Percentiles rank a stretch among this genome's conserved stretches.
These are phyloP conservation scores for Trypanosoma caninum DNA, from an alignment of 208 protist species.

Conservation along the genomic window DNA sequence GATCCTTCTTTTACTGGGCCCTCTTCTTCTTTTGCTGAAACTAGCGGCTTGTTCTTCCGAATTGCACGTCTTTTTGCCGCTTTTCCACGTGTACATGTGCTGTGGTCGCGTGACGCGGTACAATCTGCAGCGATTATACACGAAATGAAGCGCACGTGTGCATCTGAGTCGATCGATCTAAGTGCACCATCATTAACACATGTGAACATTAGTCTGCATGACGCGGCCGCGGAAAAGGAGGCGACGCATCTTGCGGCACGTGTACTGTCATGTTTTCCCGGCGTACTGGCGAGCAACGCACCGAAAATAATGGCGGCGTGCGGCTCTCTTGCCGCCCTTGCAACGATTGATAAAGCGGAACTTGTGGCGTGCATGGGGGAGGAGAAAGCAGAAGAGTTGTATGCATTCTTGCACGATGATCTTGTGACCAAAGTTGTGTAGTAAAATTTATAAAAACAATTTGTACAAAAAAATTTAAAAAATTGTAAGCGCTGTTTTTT, in stretches of 20 bases:
- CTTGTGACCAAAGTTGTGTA: constrained; percentile 25
- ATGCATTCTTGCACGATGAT: constrained; percentile 62
- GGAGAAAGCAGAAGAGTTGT: constrained; percentile 40
- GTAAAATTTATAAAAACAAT: not conserved
- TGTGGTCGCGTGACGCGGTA: constrained; percentile 72
- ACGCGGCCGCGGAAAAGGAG: constrained; percentile 28
- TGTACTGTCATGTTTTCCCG: constrained; percentile 73
- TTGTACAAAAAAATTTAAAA: not conserved
- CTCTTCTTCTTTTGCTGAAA: not conserved
- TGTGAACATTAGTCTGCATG: constrained; percentile 28
- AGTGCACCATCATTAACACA: constrained; percentile 56
- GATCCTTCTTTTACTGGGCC: not conserved
- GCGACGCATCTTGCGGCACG: constrained; percentile 56
- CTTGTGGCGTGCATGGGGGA: constrained; percentile 49
- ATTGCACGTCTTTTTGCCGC: constrained; percentile 50
- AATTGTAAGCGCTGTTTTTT: constrained; percentile 27
- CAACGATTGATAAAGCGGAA: constrained; percentile 54
- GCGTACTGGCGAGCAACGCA: constrained; percentile 58
- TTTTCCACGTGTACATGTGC: constrained; percentile 53
- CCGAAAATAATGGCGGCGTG: constrained; percentile 61
- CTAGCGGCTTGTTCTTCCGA: constrained; percentile 45
- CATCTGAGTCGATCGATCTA: constrained; percentile 50
- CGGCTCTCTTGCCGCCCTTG: constrained; percentile 73
- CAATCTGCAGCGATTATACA: constrained; percentile 76
- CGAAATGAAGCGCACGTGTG: constrained; percentile 56